Base-by-base conservation (phyloP, 768 basidiomycete genomes). In the Leccinum arenicola region DNA sequence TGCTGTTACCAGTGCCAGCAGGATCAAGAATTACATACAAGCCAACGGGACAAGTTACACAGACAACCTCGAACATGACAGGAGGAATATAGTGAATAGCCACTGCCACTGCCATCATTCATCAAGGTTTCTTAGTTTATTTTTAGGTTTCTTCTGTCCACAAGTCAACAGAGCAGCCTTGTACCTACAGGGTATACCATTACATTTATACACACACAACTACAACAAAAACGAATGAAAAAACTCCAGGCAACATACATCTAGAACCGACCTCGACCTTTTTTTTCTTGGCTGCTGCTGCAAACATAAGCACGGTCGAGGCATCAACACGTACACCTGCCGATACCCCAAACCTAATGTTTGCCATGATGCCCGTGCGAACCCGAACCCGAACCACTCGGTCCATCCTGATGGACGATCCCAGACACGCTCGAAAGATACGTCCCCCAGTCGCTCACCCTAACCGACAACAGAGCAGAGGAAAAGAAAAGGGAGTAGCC, bases 371-470 rank as follows among this genome's bases (percentile, higher is more conserved):
- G 58, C 9, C 48, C 56, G 15, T 58, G 50, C 11, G 45, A 21
- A 23, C 63, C 63, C 5, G 47, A 33, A 17, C 43, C 19, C 43
- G 43, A 45, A 19, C 43, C 43, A 45, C 43, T 19, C n/a, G n/a
- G 43, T 45, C 57, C 69, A 25, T 65, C 66, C 10, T 49, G 43
- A 19, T 71, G 45, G 4, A 63, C 61, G 17, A 68, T 59, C 35
- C 70, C 71, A 52, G 74, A 59, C 1, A 76, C 69, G 53, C 61
- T 75, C 23, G 66, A 68, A 9, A 78, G 55, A 52, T 77, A 79
- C 38, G 70, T 64, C 11, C 75, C 75, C 78, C 78, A 79, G 36
- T 78, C 77, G 6, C 66, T 71, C 47, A 74, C 70, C 57, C 78
- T 79, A 48, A n/a, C 12, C 56, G 52, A 55, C 54, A 40, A 40